Evolutionary conservation across 352 stramenopile genomes (phyloP).

Genomic region (Phytophthora hibernalis): DNA sequence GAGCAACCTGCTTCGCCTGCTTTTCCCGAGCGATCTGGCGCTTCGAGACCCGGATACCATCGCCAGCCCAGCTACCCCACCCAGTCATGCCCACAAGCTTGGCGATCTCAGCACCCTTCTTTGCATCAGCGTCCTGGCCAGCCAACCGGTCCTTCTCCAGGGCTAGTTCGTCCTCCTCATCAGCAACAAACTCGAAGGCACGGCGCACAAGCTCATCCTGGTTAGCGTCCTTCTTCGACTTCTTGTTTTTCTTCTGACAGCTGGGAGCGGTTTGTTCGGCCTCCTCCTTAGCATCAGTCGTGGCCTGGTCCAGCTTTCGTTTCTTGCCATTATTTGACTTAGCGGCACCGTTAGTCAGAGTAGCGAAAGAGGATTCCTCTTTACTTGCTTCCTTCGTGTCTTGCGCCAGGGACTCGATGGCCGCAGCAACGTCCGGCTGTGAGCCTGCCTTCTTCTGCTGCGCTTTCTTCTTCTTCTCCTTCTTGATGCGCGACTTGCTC

Average conservation of each 20-base stretch:
- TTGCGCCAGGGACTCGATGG: conserved; percentile 71
- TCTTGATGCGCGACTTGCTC: conserved; percentile 73
- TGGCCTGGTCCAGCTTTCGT: conserved; percentile 52
- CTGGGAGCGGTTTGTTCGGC: conserved; percentile 7
- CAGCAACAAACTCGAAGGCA: conserved; percentile 95
- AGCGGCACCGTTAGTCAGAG: conserved; percentile 31
- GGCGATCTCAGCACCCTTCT: conserved; percentile 81
- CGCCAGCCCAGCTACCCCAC: conserved; percentile 92
- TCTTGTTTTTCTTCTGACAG: conserved; percentile 54
- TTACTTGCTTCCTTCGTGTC: conserved; percentile 42
- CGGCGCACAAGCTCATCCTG: conserved; percentile 93
- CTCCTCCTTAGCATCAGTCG: conserved; percentile 14
- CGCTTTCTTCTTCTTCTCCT: conserved; percentile 62
- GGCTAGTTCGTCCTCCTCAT: conserved; percentile 94
- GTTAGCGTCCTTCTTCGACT: conserved; percentile 61
- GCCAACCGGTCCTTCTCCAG: conserved; percentile 92
- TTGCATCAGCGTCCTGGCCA: conserved; percentile 65
- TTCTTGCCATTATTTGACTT: conserved; percentile 51
- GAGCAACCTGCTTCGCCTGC: conserved; percentile 71
- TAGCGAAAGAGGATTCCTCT: conserved; percentile 21
- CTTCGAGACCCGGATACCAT: conserved; percentile 78
- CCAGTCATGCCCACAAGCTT: conserved; percentile 87
- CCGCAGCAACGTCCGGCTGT: conserved; percentile 51
- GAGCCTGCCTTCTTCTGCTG: conserved; percentile 48
- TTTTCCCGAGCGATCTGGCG: conserved; percentile 87